A percentile compares a stretch with the other conserved stretches of the same genome.
phyloP scores from a whole-genome alignment of 2,329 filamentous ascomycete genomes.

The Colletotrichum lini region DNA sequence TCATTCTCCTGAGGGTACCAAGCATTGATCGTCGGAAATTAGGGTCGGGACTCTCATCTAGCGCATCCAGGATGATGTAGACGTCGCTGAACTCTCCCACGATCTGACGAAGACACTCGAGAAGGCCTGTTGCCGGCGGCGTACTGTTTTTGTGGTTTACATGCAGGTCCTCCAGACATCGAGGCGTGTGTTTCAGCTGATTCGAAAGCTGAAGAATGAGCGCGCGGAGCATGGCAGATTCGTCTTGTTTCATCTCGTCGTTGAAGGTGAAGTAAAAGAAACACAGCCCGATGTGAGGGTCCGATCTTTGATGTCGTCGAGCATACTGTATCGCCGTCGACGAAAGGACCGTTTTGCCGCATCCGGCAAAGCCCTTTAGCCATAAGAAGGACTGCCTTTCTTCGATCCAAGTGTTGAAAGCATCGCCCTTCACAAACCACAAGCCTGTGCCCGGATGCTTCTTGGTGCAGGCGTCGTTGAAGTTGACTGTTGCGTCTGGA shows the following conservation, averaged over 20 bases:
- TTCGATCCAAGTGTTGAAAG: slow-evolving; percentile 49
- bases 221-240: slow-evolving; percentile 50
- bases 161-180: not conserved
- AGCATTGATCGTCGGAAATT: not conserved
- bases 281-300: slow-evolving; percentile 47
- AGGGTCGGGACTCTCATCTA: not conserved
- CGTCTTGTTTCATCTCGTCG: slow-evolving; percentile 51
- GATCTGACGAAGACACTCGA: not conserved
- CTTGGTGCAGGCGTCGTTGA: slow-evolving; percentile 51
- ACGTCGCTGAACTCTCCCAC: not conserved
- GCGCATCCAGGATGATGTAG: not conserved
- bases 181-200: slow-evolving; percentile 22
- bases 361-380: slow-evolving; percentile 56
- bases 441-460: slow-evolving; percentile 51
- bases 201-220: slow-evolving; percentile 52
- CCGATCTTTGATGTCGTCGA: slow-evolving; percentile 43
- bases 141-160: not conserved
- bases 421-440: slow-evolving; percentile 50
- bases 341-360: slow-evolving; percentile 57
- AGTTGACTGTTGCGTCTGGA: slow-evolving; percentile 53
- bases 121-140: not conserved
- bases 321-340: slow-evolving; percentile 53
- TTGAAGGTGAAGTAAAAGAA: slow-evolving; percentile 60
- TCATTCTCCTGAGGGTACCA: not conserved
- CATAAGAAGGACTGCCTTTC: slow-evolving; percentile 53